A percentile compares a stretch with the other conserved stretches of the same genome.
phyloP scores from a whole-genome alignment of 345 rosid species.

The Citrus reticulata region DNA sequence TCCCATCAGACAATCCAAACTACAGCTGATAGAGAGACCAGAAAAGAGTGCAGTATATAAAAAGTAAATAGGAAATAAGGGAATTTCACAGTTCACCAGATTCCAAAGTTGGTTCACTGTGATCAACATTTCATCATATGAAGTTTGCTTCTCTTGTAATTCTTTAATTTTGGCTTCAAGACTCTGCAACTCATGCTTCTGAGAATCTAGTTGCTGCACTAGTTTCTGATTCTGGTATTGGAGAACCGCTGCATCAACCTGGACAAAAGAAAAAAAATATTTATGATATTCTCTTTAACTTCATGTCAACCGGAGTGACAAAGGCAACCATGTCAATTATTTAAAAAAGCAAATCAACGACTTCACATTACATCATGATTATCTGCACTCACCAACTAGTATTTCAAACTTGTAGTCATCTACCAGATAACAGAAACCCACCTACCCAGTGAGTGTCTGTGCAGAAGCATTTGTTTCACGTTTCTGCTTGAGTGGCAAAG shows the following conservation, averaged over 20 bases:
- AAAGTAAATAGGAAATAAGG: neutral
- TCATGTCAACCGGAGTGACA: neutral
- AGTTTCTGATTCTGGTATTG: slow-evolving; percentile 84
- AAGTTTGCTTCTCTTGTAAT: slow-evolving; percentile 50
- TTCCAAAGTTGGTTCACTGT: slow-evolving; percentile 69
- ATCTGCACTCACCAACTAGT: neutral
- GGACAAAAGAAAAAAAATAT: neutral
- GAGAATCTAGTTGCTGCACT: slow-evolving; percentile 69
- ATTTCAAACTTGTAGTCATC: neutral
- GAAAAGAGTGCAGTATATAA: neutral
- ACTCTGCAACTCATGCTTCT: slow-evolving; percentile 65
- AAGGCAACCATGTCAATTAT: neutral
- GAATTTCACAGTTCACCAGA: slow-evolving; percentile 44
- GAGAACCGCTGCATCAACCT: slow-evolving; percentile 80
- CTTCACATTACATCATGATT: neutral
- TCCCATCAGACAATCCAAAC: neutral
- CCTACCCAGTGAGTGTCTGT: neutral
- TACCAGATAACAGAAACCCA: neutral
- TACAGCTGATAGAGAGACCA: neutral
- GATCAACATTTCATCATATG: slow-evolving; percentile 63
- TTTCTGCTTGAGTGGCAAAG: neutral
- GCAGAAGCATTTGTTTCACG: neutral
- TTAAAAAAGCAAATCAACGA: neutral
- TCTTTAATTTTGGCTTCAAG: slow-evolving; percentile 58
- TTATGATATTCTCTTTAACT: neutral